A percentile compares a stretch with the other conserved stretches of the same genome.
Evolutionary conservation across 2,329 filamentous ascomycete genomes (phyloP).

Genomic region (Xylariaceae sp.): DNA sequence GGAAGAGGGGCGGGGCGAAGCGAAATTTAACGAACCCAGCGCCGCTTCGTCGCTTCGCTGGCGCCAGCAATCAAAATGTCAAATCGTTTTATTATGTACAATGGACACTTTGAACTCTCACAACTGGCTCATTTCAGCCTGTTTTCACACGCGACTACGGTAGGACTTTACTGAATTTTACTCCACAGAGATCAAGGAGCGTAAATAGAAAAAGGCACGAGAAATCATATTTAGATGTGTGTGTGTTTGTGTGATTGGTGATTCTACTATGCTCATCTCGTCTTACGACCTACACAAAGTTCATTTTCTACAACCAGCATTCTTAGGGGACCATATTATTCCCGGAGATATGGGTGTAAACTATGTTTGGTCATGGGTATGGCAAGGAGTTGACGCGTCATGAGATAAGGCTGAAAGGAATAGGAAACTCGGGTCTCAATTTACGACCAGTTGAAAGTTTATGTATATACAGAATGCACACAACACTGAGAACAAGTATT

Average conservation of each 20-base stretch:
- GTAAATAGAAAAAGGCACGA: background rate
- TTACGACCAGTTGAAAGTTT: background rate
- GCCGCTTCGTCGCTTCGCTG: constrained; percentile 10
- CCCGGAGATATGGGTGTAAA: constrained; percentile 7
- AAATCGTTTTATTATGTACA: constrained; percentile 8
- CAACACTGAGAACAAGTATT: constrained; percentile 6
- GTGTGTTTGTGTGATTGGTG: no score
- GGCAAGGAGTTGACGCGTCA: no score
- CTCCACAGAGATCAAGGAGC: background rate
- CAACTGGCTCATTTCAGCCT: no score
- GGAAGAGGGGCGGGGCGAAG: constrained; percentile 4
- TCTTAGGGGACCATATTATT: background rate
- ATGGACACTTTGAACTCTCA: no score
- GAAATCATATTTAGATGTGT: background rate
- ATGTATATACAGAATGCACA: constrained; percentile 16
- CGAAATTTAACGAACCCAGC: background rate
- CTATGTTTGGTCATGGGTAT: no score
- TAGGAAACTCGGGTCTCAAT: constrained; percentile 22
- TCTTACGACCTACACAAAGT: constrained; percentile 13
- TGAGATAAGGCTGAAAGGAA: constrained; percentile 24
- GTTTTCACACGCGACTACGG: no score
- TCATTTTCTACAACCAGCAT: constrained; percentile 6
- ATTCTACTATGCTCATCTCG: constrained; percentile 15
- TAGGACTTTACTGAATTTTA: background rate
- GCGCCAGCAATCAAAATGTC: constrained; percentile 24